A percentile compares a stretch with the other conserved stretches of the same genome.
These are phyloP conservation scores for Trametes coccinea DNA, from an alignment of 768 basidiomycete genomes.

Conservation along the genomic window DNA sequence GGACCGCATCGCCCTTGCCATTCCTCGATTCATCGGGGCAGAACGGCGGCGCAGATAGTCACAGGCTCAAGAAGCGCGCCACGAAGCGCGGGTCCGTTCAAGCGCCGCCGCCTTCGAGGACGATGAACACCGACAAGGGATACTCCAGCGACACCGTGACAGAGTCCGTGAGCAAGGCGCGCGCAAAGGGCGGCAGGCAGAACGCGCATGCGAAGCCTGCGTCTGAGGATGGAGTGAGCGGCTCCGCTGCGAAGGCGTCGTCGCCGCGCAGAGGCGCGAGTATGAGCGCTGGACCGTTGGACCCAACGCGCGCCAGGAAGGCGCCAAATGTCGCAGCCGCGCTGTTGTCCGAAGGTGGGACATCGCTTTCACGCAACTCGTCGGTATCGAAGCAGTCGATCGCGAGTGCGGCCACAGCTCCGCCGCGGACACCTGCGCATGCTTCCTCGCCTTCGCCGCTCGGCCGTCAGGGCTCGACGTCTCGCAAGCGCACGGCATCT, in stretches of 20 bases:
- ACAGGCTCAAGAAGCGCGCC: constrained; percentile 25
- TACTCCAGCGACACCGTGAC: constrained; percentile 29
- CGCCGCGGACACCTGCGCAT: background rate
- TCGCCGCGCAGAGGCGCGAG: background rate
- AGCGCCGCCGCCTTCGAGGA: background rate
- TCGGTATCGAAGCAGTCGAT: constrained; percentile 31
- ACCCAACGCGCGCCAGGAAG: constrained; percentile 13
- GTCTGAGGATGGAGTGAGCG: constrained; percentile 3
- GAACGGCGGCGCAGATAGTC: background rate
- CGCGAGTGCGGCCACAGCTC: constrained; percentile 27
- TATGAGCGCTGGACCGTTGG: background rate
- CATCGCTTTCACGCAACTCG: constrained; percentile 30
- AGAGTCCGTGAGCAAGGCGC: constrained; percentile 19
- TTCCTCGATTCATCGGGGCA: background rate
- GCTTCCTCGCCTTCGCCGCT: background rate
- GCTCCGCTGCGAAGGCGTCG: constrained; percentile 1
- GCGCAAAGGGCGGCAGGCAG: constrained; percentile 12
- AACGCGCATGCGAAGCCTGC: background rate
- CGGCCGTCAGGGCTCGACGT: constrained; percentile 4
- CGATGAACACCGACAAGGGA: constrained; percentile 24
- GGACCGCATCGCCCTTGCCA: background rate
- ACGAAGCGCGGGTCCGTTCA: constrained; percentile 24
- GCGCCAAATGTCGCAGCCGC: constrained; percentile 1
- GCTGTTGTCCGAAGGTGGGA: constrained; percentile 9
- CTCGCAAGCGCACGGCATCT: constrained; percentile 24